These are phyloP conservation scores for Ophiostoma triangulosporum DNA, from an alignment of 2,329 filamentous ascomycete genomes.

Conservation along the genomic window DNA sequence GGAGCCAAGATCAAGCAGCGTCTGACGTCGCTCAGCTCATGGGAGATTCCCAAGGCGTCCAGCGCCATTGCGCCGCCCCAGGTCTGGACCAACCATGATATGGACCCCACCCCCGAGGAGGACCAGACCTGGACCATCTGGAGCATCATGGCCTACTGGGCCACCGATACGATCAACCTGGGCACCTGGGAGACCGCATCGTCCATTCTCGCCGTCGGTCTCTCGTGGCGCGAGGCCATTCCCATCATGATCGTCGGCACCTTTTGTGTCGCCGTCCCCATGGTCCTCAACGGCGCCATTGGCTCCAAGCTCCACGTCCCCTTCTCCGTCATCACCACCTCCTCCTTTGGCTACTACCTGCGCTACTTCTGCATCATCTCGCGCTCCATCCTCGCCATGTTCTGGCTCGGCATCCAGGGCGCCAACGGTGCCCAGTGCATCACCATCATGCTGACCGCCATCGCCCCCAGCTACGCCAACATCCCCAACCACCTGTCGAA, in stretches of 20 bases:
- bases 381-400: slow-evolving; percentile 25
- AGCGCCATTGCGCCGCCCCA: slow-evolving; percentile 20
- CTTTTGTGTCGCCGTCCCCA: slow-evolving; percentile 41
- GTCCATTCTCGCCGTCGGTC: slow-evolving; percentile 15
- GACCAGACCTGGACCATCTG: slow-evolving; percentile 23
- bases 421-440: slow-evolving; percentile 30
- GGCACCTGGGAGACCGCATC: slow-evolving; percentile 18
- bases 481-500: slow-evolving; percentile 24
- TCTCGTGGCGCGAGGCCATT: slow-evolving; percentile 32
- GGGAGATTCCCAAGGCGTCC: slow-evolving; percentile 20
- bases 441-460: slow-evolving; percentile 20
- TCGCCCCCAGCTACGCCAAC: slow-evolving; percentile 21
- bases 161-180: slow-evolving; percentile 18
- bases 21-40: slow-evolving; percentile 15
- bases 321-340: slow-evolving; percentile 31
- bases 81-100: slow-evolving; percentile 20
- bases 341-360: slow-evolving; percentile 33
- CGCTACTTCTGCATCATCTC: slow-evolving; percentile 29
- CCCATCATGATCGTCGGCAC: slow-evolving; percentile 42
- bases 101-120: slow-evolving; percentile 24
- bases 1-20: slow-evolving; percentile 6
- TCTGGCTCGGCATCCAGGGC: slow-evolving; percentile 27
- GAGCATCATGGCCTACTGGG: slow-evolving; percentile 19
- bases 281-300: slow-evolving; percentile 35
- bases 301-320: slow-evolving; percentile 33